These are phyloP conservation scores for Calophaca sinica DNA, from an alignment of 306 rosid species.

Conservation along the genomic window DNA sequence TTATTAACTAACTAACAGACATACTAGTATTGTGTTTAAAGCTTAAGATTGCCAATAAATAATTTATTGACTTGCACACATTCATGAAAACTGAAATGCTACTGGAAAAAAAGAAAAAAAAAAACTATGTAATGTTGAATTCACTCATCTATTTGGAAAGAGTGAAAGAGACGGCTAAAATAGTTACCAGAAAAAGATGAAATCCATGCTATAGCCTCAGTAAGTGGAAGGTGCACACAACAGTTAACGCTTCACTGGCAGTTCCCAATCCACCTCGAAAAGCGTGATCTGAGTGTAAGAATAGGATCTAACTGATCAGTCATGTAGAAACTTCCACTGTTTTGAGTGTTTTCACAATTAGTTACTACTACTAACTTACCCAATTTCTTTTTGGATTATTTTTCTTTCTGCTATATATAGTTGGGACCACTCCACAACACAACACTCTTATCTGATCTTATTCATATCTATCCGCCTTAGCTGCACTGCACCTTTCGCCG, in stretches of 20 bases:
- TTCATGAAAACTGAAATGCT: conserved; percentile 46
- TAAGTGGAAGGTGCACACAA: neutral
- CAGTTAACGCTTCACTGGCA: conserved; percentile 43
- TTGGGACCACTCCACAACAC: conserved; percentile 44
- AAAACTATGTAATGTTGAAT: neutral
- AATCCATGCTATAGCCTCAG: neutral
- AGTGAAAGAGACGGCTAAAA: no score
- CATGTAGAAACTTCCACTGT: neutral
- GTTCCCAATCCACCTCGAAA: conserved; percentile 57
- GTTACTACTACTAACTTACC: neutral
- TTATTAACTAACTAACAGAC: no score
- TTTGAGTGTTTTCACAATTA: neutral
- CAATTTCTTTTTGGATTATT: neutral
- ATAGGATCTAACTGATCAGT: no score
- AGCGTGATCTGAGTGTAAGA: conserved; percentile 40
- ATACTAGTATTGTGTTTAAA: no score
- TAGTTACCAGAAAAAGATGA: conserved; percentile 31
- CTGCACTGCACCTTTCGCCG: conserved; percentile 41
- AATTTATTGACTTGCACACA: conserved; percentile 31
- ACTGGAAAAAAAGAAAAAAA: neutral
- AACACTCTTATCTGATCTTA: conserved; percentile 45
- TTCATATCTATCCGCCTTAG: conserved; percentile 11
- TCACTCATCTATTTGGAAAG: no score
- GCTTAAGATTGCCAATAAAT: neutral
- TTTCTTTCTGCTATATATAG: neutral